Evolutionary conservation across 208 protist species (phyloP), one percentile per base, ranked within the genome.

Genomic region (Trypanosoma conorhini): DNA sequence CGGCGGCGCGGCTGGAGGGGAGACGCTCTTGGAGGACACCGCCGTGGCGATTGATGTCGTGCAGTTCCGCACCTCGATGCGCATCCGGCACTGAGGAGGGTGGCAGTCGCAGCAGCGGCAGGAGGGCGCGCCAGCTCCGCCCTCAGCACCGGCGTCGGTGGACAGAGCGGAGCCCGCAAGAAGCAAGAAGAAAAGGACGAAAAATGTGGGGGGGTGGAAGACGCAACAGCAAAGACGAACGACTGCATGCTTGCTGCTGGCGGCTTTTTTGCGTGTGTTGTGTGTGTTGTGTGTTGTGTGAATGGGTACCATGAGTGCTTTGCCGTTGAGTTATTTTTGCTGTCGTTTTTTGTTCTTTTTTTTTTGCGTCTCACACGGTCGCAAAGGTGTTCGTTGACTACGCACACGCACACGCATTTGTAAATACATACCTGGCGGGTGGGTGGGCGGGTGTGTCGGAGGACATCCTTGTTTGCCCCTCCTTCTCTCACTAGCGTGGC

Each of bases 41-140:
- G 22, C 64, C 0, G 83, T 95, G 35, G 70, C 80, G n/a, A 79
- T 95, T 31, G 86, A 95, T 30, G 80, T 95, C 0, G 83, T 89
- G 46, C 89, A 83, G 67, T 92, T 92, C 66, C 73, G 85, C 22
- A 76, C 75, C 19, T 83, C 63, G 46, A 85, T 92, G 70, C 76
- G 72, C 8, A 78, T 80, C 51, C 70, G 59, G 10, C 73, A 73
- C 24, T 64, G 56, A 50, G 33, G 56, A 50, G 33, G 24, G 50
- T 24, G 28, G n/a, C 31, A 50, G 44, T 51, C 9, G 56, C 12
- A 60, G 44, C 46, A 40, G 21, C 28, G n/a, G 15, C 24, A 38
- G 21, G 31, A 38, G 33, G 33, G 7, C 7, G 2, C 7, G 33
- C 33, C 33, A 38, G 4, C 33, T 7, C 33, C 33, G 33, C 7